Percentiles rank a stretch among this genome's conserved stretches.
phyloP scores from a whole-genome alignment of 78 protist genomes.

The Dictyostelium capitatum region DNA sequence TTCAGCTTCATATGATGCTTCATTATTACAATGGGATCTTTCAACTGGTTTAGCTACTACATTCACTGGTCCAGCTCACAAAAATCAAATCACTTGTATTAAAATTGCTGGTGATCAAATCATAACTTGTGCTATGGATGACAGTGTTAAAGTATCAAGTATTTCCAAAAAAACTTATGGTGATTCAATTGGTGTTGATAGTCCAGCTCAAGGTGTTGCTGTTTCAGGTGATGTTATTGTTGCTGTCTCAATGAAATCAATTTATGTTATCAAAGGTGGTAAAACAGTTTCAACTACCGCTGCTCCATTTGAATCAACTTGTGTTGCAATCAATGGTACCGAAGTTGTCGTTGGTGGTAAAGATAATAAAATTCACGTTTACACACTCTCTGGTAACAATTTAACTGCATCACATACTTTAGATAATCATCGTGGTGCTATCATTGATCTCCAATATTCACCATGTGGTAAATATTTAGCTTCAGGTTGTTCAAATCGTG shows the following conservation, averaged over 20 bases:
- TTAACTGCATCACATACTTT: constrained; percentile 25
- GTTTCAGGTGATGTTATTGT: constrained; percentile 68
- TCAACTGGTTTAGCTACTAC: constrained; percentile 68
- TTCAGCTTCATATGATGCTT: constrained; percentile 77
- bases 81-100: constrained; percentile 72
- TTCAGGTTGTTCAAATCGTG: constrained; percentile 83
- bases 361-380: constrained; percentile 80
- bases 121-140: constrained; percentile 84
- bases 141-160: constrained; percentile 61
- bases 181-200: constrained; percentile 53
- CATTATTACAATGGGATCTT: constrained; percentile 74
- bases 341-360: constrained; percentile 86
- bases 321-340: constrained; percentile 58
- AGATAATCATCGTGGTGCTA: constrained; percentile 82
- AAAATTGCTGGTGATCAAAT: constrained; percentile 57
- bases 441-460: constrained; percentile 83
- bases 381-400: constrained; percentile 74
- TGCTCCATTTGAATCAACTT: constrained; percentile 65
- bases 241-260: constrained; percentile 54
- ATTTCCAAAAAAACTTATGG: constrained; percentile 49
- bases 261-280: constrained; percentile 82
- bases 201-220: constrained; percentile 69
- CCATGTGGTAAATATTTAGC: constrained; percentile 91
- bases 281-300: constrained; percentile 52
- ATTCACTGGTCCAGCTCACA: constrained; percentile 81